Evolutionary conservation across 2,329 filamentous ascomycete genomes (phyloP).

Genomic region (Penicillium thymicola): DNA sequence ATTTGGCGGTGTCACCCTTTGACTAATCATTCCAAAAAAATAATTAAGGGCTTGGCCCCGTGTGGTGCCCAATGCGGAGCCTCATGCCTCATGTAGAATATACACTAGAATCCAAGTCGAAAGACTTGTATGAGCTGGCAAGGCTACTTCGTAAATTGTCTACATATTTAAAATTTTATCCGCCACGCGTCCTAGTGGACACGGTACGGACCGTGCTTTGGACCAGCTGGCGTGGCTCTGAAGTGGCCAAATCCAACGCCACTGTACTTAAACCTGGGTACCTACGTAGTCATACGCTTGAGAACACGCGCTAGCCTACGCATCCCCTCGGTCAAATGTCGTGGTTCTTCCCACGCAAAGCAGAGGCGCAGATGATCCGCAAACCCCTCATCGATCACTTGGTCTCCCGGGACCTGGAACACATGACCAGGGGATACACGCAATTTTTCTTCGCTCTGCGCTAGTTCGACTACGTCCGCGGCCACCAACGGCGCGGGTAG

Average conservation of each 20-base stretch:
- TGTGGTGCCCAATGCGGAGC: background rate
- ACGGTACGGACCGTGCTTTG: background rate
- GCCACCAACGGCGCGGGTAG: constrained; percentile 57
- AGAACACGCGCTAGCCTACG: constrained; percentile 53
- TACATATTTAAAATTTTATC: background rate
- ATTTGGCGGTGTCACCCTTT: background rate
- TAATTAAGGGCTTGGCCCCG: background rate
- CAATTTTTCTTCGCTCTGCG: constrained; percentile 62
- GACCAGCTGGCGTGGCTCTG: background rate
- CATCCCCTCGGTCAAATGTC: constrained; percentile 64
- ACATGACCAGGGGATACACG: constrained; percentile 65
- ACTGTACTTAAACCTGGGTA: background rate
- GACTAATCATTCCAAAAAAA: background rate
- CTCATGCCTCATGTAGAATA: background rate
- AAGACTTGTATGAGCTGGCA: background rate
- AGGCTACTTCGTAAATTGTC: background rate
- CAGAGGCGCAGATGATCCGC: constrained; percentile 62
- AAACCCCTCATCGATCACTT: constrained; percentile 53
- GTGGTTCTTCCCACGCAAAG: constrained; percentile 69
- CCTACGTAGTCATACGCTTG: background rate
- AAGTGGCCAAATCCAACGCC: background rate
- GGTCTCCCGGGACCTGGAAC: constrained; percentile 65
- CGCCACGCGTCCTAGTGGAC: constrained; percentile 17
- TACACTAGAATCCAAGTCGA: background rate
- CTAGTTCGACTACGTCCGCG: constrained; percentile 55